Percentiles rank a stretch among this genome's conserved stretches.
Evolutionary conservation across 306 rosid genomes (phyloP).

Genomic region (Arachis stenosperma): DNA sequence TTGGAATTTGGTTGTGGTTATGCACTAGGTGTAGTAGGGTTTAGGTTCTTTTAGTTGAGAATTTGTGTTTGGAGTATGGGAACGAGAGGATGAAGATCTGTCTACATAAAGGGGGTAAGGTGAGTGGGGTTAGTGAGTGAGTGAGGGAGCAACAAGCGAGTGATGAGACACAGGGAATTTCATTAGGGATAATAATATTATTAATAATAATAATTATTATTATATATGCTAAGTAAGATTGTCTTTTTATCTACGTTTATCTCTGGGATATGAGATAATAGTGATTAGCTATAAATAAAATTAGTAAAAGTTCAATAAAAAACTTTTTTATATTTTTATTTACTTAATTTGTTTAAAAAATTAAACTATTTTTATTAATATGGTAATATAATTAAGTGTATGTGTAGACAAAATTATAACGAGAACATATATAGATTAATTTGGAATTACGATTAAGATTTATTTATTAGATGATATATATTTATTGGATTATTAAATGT

Average conservation of each 20-base stretch:
- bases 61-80: neutral
- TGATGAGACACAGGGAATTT: slow-evolving; percentile 35
- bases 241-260: slow-evolving; percentile 18
- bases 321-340: too few species aligned
- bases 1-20: neutral
- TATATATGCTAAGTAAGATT: slow-evolving; percentile 32
- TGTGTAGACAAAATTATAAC: too few species aligned
- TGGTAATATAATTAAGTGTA: too few species aligned
- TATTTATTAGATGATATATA: too few species aligned
- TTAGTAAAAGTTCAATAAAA: slow-evolving; percentile 4
- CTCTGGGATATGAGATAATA: neutral
- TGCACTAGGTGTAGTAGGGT: neutral
- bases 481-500: neutral
- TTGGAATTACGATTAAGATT: too few species aligned
- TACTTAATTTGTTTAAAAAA: too few species aligned
- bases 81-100: slow-evolving; percentile 33
- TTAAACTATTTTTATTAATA: too few species aligned
- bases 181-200: slow-evolving; percentile 31
- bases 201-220: too few species aligned
- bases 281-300: neutral
- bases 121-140: neutral
- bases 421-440: too few species aligned
- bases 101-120: neutral
- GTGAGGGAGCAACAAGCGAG: neutral
- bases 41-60: neutral